A percentile compares a stretch with the other conserved stretches of the same genome.
Evolutionary conservation across 208 protist species (phyloP).

Genomic region (Wallacemonas sp.): DNA sequence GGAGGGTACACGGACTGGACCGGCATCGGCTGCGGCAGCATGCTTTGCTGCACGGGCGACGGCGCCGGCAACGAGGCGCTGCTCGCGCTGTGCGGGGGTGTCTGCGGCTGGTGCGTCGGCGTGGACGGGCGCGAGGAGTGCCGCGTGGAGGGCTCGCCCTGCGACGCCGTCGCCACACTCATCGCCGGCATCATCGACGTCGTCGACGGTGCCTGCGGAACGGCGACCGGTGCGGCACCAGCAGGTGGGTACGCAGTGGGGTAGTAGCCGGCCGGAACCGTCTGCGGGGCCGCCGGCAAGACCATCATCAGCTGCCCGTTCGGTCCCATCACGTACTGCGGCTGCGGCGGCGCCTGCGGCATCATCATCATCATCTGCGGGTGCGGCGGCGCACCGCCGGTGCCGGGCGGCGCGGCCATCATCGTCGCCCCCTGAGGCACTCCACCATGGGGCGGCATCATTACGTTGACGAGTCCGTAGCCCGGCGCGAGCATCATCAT

Average conservation of each 20-base stretch:
- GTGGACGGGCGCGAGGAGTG: slow-evolving; percentile 22
- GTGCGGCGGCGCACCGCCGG: not conserved
- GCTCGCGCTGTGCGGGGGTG: slow-evolving; percentile 2
- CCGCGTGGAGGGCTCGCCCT: slow-evolving; percentile 3
- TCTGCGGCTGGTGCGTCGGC: slow-evolving; percentile 13
- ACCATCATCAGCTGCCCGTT: slow-evolving; percentile 9
- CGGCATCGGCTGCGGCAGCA: no score
- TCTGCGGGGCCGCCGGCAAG: not conserved
- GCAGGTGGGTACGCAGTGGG: no score
- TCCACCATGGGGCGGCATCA: no score
- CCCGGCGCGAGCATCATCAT: slow-evolving; percentile 15
- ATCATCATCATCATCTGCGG: slow-evolving; percentile 30
- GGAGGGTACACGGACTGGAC: slow-evolving; percentile 20
- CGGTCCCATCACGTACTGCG: slow-evolving; percentile 8
- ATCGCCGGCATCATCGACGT: slow-evolving; percentile 7
- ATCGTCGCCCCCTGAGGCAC: no score
- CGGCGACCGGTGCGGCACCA: no score
- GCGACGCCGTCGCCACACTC: not conserved
- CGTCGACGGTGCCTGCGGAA: not conserved
- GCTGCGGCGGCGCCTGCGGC: slow-evolving; percentile 4
- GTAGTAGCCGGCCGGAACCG: not conserved
- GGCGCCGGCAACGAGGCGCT: not conserved
- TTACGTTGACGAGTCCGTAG: slow-evolving; percentile 10
- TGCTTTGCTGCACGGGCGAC: slow-evolving; percentile 20
- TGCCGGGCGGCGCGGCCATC: no score